phyloP scores from a whole-genome alignment of 257 asterid genomes.

The Solanum dulcamara region DNA sequence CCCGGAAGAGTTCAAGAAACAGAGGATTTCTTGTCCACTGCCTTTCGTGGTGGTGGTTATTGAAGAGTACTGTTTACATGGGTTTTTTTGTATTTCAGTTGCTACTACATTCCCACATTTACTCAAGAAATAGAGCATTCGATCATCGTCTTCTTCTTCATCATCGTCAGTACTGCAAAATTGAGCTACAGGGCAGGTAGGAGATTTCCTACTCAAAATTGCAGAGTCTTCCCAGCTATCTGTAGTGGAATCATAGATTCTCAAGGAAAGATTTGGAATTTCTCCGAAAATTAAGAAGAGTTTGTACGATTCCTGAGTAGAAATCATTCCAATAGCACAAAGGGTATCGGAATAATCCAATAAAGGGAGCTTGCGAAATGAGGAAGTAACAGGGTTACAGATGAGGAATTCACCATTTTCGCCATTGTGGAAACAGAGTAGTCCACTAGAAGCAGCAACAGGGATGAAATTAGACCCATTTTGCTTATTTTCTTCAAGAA shows the following conservation, averaged over 20 bases:
- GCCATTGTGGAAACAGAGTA: slow-evolving; percentile 41
- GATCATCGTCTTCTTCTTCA: slow-evolving; percentile 11
- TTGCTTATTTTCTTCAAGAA: not conserved
- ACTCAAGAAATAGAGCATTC: slow-evolving; percentile 52
- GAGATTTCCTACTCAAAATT: slow-evolving; percentile 11
- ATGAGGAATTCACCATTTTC: slow-evolving; percentile 22
- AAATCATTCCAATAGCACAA: slow-evolving; percentile 50
- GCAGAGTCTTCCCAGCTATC: slow-evolving; percentile 40
- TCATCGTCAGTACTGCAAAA: slow-evolving; percentile 5
- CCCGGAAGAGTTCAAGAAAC: slow-evolving; percentile 61
- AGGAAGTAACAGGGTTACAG: slow-evolving; percentile 46
- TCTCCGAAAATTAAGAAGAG: slow-evolving; percentile 43
- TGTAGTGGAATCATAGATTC: slow-evolving; percentile 22
- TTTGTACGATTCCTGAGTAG: slow-evolving; percentile 25
- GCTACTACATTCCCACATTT: slow-evolving; percentile 75
- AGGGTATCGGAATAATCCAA: not conserved
- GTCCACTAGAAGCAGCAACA: slow-evolving; percentile 72
- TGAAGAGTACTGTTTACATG: slow-evolving; percentile 72
- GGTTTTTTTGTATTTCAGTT: slow-evolving; percentile 52
- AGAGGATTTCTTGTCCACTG: slow-evolving; percentile 25
- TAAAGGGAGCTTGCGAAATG: slow-evolving; percentile 15
- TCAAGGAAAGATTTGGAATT: slow-evolving; percentile 34
- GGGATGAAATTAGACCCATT: slow-evolving; percentile 26
- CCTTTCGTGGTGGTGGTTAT: slow-evolving; percentile 14
- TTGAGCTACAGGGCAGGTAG: not conserved